Percentiles rank a stretch among this genome's conserved stretches.
phyloP scores from a whole-genome alignment of 208 protist species.

The Trypanosoma mega region DNA sequence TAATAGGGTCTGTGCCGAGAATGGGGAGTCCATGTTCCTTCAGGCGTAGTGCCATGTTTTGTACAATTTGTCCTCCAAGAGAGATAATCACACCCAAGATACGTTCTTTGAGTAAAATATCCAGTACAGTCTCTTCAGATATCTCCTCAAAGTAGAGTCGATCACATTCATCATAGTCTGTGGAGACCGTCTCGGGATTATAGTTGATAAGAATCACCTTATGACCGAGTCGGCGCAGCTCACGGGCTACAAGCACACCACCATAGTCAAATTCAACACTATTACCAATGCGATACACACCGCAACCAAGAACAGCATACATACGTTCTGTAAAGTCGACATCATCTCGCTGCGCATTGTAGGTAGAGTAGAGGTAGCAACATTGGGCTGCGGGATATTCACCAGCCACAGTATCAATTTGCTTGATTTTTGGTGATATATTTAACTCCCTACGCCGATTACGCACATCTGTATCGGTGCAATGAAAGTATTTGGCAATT shows the following conservation, averaged over 20 bases:
- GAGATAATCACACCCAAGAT: slow-evolving; percentile 93
- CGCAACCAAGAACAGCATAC: slow-evolving; percentile 96
- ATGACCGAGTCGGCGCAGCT: slow-evolving; percentile 92
- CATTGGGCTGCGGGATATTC: slow-evolving; percentile 96
- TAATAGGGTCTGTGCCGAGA: slow-evolving; percentile 94
- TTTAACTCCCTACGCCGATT: slow-evolving; percentile 52
- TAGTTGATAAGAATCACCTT: slow-evolving; percentile 98
- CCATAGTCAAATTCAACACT: slow-evolving; percentile 98
- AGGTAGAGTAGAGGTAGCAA: slow-evolving; percentile 96
- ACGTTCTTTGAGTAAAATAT: slow-evolving; percentile 96
- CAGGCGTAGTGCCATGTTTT: slow-evolving; percentile 97
- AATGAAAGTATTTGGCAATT: slow-evolving; percentile 72
- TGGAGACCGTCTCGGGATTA: slow-evolving; percentile 99
- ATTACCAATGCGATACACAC: slow-evolving; percentile 98
- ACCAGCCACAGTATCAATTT: slow-evolving; percentile 97
- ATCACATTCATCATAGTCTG: slow-evolving; percentile 97
- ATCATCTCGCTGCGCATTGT: slow-evolving; percentile 92
- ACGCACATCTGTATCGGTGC: slow-evolving; percentile 56
- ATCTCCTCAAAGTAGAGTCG: slow-evolving; percentile 99
- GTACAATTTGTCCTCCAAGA: slow-evolving; percentile 98
- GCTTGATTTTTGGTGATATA: slow-evolving; percentile 94
- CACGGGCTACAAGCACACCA: slow-evolving; percentile 94
- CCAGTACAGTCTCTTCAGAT: slow-evolving; percentile 95
- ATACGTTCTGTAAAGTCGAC: slow-evolving; percentile 76
- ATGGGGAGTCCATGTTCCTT: slow-evolving; percentile 89